These are phyloP conservation scores for Trichoderma gracile DNA, from an alignment of 2,329 filamentous ascomycete genomes.

Conservation along the genomic window DNA sequence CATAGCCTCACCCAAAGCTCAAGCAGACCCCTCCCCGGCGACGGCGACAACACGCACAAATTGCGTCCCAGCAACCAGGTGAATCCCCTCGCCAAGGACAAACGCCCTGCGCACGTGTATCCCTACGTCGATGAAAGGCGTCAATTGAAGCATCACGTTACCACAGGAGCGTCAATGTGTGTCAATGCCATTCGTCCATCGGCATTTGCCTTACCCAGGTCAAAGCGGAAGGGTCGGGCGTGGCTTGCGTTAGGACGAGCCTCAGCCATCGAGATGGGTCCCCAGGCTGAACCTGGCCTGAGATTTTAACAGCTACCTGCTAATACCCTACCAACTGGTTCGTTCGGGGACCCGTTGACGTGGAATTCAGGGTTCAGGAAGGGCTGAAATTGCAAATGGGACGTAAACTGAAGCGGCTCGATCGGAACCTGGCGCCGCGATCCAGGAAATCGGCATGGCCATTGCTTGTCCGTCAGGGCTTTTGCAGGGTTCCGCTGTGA, in stretches of 20 bases:
- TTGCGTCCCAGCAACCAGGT: constrained; percentile 7
- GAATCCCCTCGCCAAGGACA: neutral
- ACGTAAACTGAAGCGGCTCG: constrained; percentile 7
- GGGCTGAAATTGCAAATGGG: neutral
- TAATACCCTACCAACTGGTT: no score
- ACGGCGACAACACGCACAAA: neutral
- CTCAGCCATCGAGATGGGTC: neutral
- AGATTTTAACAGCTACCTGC: no score
- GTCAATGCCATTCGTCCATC: constrained; percentile 7
- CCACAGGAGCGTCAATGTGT: neutral
- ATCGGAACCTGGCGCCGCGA: constrained; percentile 9
- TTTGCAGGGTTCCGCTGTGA: constrained; percentile 4
- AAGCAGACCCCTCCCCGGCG: neutral
- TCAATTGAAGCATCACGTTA: constrained; percentile 16
- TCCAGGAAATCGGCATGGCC: constrained; percentile 18
- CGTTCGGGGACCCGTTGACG: no score
- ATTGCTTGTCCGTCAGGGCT: neutral
- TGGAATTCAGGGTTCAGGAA: neutral
- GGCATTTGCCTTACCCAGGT: no score
- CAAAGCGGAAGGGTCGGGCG: constrained; percentile 18
- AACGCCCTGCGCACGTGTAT: constrained; percentile 10
- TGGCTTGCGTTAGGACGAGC: constrained; percentile 19
- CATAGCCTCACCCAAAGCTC: neutral
- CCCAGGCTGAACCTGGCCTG: no score
- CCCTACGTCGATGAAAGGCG: neutral